Evolutionary conservation across 495 filamentous ascomycete genomes (phyloP), one percentile per base, ranked within the genome.

Genomic region (Sordaria brevicollis): DNA sequence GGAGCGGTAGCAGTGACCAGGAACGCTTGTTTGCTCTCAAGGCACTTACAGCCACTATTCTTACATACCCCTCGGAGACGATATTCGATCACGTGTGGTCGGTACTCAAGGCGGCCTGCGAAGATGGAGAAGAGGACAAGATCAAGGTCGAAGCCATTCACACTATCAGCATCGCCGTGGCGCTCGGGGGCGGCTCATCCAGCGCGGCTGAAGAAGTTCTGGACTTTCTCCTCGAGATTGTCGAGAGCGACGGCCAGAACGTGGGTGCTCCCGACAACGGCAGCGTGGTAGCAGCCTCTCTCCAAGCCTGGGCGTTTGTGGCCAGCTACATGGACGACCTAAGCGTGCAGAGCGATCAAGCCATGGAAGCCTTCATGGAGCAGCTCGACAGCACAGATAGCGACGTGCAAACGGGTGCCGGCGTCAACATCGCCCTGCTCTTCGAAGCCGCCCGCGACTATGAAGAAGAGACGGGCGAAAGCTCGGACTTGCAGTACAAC

Each of bases 281-380:
- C 1, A 84, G 81, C 10, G 88, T 93, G n/a, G 94, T 99, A 17
- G 85, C 88, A 3, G 93, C 94, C 0, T 93, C 94, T 3, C 84
- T 96, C 5, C 88, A 92, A 74, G 90, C 91, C 72, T 97, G 93
- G 93, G 94, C 92, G 11, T 92, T 93, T 72, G 84, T 97, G 10
- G 92, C 90, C 11, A 96, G 91, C 10, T 88, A 91, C 54, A 78
- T 96, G 37, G 92, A 97, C 4, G 92, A 97, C 72, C 82, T 97
- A 35, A 88, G 93, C 74, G 84, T 83, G 6, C 85, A 91, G 65
- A 92, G 89, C 68, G 90, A 92, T 66, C 82, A 86, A 5, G 89
- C 91, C 10, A 89, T 97, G 74, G 91, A 96, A 68, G 90, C 91
- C 6, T 93, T 98, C 75, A 89, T 93, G 35, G 94, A 97, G 62